Evolutionary conservation across 179 eudicot species (phyloP), one percentile per base, ranked within the genome.

Genomic region (Nepenthes alata): DNA sequence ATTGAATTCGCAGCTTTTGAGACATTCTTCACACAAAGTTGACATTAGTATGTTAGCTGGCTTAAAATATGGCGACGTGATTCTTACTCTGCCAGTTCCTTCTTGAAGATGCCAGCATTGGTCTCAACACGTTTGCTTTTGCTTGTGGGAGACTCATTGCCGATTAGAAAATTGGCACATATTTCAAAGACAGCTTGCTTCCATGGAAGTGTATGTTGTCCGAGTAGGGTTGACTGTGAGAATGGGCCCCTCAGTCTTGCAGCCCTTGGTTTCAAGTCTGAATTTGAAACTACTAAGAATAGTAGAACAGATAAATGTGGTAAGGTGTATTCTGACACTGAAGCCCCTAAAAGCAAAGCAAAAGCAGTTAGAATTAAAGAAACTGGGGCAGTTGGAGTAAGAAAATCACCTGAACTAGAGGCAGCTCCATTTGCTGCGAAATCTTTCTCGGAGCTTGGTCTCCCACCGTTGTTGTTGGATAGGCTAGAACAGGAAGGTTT

Each of bases 401-500:
- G 70, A 60, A 80, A 82, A 25, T n/a, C 80, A 16, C 80, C 82
- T 54, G 81, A 79, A 62, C 68, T 80, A 47, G 88, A 76, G 50
- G 76, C 75, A 53, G 82, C 94, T 55, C 90, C 88, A 2, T 84
- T 91, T 74, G 84, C 97, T 63, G 91, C 94, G 25, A 60, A 76
- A 50, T 83, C 97, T 25, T 91, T 91, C 72, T 63, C 85, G 9
- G 97, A 91, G 62, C 94, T 91, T 55, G 97, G 96, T 11, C 80
- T 91, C 52, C 83, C 97, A 11, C 84, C 88, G 25, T 68, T 79
- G 62, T 58, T 91, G 66, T 60, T 91, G 41, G 83, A 83, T 62
- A 85, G 87, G 73, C 76, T 91, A 36, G 86, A 83, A 61, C 70
- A 77, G 64, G 97, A 75, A 72, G 97, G 97, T 15, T 82, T 83